Evolutionary conservation across 2,329 filamentous ascomycete genomes (phyloP).

Genomic region (Exophiala sideris): DNA sequence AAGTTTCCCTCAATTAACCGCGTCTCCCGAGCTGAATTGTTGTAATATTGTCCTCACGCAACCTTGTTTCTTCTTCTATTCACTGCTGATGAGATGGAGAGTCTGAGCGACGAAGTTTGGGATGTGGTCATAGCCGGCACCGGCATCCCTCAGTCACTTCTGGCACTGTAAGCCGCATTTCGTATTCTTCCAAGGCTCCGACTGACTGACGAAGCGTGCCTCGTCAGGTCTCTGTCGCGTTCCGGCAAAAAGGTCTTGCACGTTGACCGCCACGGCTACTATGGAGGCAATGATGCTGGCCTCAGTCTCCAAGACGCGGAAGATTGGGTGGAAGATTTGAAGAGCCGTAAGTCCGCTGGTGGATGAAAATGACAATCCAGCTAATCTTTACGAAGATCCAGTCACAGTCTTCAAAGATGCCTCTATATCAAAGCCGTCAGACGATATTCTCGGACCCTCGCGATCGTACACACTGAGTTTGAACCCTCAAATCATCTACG

Average conservation of each 20-base stretch:
- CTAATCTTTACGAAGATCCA: slow-evolving; percentile 7
- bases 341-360: slow-evolving; percentile 32
- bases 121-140: slow-evolving; percentile 78
- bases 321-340: slow-evolving; percentile 61
- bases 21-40: not conserved
- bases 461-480: slow-evolving; percentile 79
- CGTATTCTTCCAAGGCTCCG: slow-evolving; percentile 50
- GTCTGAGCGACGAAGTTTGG: slow-evolving; percentile 69
- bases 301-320: slow-evolving; percentile 79
- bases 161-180: slow-evolving; percentile 62
- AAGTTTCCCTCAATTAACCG: not conserved
- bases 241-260: slow-evolving; percentile 90
- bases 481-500: slow-evolving; percentile 82
- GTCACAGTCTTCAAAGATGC: slow-evolving; percentile 37
- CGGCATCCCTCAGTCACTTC: slow-evolving; percentile 72
- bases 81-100: slow-evolving; percentile 58
- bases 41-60: too few species aligned
- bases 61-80: not conserved
- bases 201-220: slow-evolving; percentile 62
- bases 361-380: not conserved
- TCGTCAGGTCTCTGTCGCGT: slow-evolving; percentile 78
- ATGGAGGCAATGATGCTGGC: slow-evolving; percentile 81
- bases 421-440: not conserved
- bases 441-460: slow-evolving; percentile 53
- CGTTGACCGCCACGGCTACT: slow-evolving; percentile 81